Base-by-base conservation (phyloP, 208 protist species). In the Tetramitus jugosus region DNA sequence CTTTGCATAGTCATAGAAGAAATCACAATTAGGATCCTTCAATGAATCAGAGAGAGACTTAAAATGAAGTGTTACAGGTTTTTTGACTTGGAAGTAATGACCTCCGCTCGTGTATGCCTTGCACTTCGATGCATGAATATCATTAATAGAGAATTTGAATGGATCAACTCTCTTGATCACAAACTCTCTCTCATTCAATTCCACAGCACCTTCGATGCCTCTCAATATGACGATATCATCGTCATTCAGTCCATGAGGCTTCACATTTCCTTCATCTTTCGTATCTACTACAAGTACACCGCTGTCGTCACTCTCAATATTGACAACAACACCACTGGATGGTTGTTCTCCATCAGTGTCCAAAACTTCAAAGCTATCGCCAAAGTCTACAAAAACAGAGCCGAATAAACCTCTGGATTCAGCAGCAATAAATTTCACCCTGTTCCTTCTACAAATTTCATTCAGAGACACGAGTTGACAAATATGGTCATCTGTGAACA, bases 341-440 rank as follows among this genome's bases (percentile, higher is more conserved):
- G 49, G 49, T 56, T 56, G 49, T 56, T 95, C 90, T 60, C 90
- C 91, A 62, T 89, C 89, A 39, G 60, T 76, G 62, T 95, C 91
- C 17, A 64, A 53, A 14, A 93, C 79, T 17, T 80, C 78, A 78
- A 91, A 91, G 2, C 82, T 35, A 2, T 82, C 53, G 37, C 91
- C 91, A 86, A 94, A 92, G 81, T 94, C 92, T 56, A 75, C 81
- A 69, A 92, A 94, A 0, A 90, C 68, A 10, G 76, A 78, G 46
- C 79, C 86, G 65, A 89, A 91, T 2, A 93, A 46, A 72, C 89
- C 89, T 56, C 61, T 64, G 0, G 84, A 84, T 2, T 82, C 64
- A 2, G 82, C 84, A n/a, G 75, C 17, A 31, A 92, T 87, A 67
- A 89, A 89, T n/a, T 62, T 23, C 2, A 61, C 26, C 29, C 69